A percentile compares a stretch with the other conserved stretches of the same genome.
These are phyloP conservation scores for Mariannaea sp. DNA, from an alignment of 2,329 filamentous ascomycete species.

Conservation along the genomic window DNA sequence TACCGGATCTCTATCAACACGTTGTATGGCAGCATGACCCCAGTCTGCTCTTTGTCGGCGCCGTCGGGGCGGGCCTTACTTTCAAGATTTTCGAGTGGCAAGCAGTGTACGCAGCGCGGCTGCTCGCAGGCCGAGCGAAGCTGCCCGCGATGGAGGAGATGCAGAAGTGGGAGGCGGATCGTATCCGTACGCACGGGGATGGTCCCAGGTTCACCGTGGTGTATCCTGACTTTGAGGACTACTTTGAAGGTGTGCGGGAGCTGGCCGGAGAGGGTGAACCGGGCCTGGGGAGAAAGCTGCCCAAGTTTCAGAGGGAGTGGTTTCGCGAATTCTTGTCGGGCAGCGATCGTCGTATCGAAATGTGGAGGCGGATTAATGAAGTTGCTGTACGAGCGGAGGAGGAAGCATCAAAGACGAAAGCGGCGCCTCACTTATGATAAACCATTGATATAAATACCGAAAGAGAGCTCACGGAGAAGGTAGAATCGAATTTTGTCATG, in stretches of 20 bases:
- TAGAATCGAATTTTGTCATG: no score
- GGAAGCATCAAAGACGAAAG: conserved; percentile 3
- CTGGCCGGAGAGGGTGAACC: conserved; percentile 53
- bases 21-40: conserved; percentile 60
- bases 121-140: conserved; percentile 58
- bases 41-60: conserved; percentile 61
- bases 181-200: conserved; percentile 60
- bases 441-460: background rate
- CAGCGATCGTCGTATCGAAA: conserved; percentile 59
- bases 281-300: conserved; percentile 51
- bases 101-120: conserved; percentile 62
- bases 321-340: conserved; percentile 56
- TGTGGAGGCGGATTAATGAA: conserved; percentile 61
- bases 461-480: background rate
- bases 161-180: conserved; percentile 59
- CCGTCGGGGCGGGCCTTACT: conserved; percentile 60
- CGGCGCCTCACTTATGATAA: conserved; percentile 1
- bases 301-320: conserved; percentile 53
- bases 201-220: conserved; percentile 60
- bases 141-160: conserved; percentile 57
- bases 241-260: conserved; percentile 61
- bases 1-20: conserved; percentile 62
- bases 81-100: conserved; percentile 74
- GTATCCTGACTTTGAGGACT: conserved; percentile 65
- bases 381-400: conserved; percentile 18